Evolutionary conservation across 2,329 filamentous ascomycete genomes (phyloP), one percentile per base, ranked within the genome.

Genomic region (Colletotrichum limetticola): DNA sequence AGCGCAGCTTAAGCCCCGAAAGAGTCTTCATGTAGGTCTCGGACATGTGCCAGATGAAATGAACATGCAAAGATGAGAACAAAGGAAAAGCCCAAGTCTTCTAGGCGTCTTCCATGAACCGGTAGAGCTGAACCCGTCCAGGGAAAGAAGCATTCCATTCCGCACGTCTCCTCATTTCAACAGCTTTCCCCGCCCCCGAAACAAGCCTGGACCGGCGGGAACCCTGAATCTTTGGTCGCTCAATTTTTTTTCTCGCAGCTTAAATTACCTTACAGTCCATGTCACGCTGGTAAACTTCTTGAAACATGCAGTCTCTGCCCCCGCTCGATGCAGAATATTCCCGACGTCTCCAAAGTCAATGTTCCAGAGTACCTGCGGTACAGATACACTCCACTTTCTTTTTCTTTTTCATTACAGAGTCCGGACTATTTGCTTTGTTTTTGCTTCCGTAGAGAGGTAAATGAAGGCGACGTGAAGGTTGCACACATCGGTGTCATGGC

Each of bases 161-260:
- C 55, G 53, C 55, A n/a, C 42, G 42, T 49, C 19, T 68, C 55
- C 22, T 22, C 61, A 42, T 16, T 22, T 65, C 32, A 63, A 37
- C 26, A 66, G 59, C 22, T n/a, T 42, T 37, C 66, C 61, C 66
- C 60, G 57, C 71, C 49, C 49, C 71, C 62, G 71, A 73, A 73
- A 73, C 71, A 62, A 58, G 14, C 46, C 24, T 22, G 26, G 35
- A 46, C 53, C 32, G 30, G 49, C 30, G 53, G 66, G 37, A 49
- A 53, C 69, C 60, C 53, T 66, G 67, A 32, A 28, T 66, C 37
- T 42, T 37, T 59, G 30, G 26, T 28, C 35, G 66, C 49, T n/a
- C 37, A 46, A 28, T 30, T 60, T 32, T 28, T 55, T 60, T 69
- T 12, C 26, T 22, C 52, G 37, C 37, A 53, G 37, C 46, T 22